Conservation (phyloP, 371 early-diverging fungal species). For the Haplosporangium sp. region DNA sequence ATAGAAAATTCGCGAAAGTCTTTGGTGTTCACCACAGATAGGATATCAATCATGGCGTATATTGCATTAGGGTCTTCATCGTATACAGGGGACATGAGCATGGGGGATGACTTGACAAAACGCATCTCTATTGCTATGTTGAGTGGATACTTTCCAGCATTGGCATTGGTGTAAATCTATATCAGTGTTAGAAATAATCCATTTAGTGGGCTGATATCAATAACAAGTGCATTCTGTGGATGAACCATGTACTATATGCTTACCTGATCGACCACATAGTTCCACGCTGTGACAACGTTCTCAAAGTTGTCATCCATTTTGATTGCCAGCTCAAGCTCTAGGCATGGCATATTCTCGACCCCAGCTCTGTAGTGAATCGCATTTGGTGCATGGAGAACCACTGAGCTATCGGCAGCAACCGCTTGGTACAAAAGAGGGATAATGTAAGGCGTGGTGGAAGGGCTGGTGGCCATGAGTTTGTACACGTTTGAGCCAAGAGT, state of each 20-base stretch:
- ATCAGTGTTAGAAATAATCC: background rate
- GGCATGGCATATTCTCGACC: constrained; percentile 26
- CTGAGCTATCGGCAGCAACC: background rate
- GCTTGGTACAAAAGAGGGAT: constrained; percentile 9
- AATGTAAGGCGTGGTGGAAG: constrained; percentile 26
- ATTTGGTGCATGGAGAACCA: constrained; percentile 42
- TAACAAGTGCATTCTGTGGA: background rate
- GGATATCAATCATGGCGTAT: constrained; percentile 40
- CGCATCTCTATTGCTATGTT: constrained; percentile 47
- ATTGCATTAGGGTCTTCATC: constrained; percentile 55
- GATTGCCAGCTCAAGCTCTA: constrained; percentile 44
- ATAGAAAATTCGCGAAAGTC: constrained; percentile 41
- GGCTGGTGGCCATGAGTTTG: constrained; percentile 14
- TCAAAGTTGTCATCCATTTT: constrained; percentile 42
- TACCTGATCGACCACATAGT: constrained; percentile 31
- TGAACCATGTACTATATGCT: background rate
- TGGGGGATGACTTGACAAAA: constrained; percentile 30
- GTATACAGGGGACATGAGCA: constrained; percentile 44
- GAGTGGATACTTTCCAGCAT: constrained; percentile 29
- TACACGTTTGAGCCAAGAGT: constrained; percentile 1
- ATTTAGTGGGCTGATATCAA: no score
- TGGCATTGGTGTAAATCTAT: constrained; percentile 37
- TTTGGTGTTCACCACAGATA: constrained; percentile 28
- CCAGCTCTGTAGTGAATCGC: constrained; percentile 56
- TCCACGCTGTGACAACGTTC: constrained; percentile 41